Conservation (phyloP, 129 eudicot genomes). For the Pseudognaphalium luteoalbum region DNA sequence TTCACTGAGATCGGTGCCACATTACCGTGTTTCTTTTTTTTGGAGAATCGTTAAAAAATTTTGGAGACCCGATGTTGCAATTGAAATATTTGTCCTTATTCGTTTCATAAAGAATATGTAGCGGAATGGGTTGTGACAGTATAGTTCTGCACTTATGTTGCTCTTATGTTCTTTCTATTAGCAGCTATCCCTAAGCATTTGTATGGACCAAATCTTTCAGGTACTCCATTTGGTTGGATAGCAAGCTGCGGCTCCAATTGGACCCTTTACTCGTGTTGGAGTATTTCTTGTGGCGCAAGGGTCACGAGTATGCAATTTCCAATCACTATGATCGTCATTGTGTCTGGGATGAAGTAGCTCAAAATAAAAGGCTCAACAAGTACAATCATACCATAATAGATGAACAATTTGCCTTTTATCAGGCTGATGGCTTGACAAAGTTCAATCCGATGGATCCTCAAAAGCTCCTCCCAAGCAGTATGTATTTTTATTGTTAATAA, state of each 20-base stretch:
- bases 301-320: constrained; percentile 87
- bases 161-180: not conserved
- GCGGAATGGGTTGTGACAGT: too few relatives aligned
- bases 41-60: not conserved
- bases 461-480: constrained; percentile 97
- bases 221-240: constrained; percentile 98
- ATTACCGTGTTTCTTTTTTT: too few relatives aligned
- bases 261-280: constrained; percentile 90
- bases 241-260: constrained; percentile 89
- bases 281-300: constrained; percentile 88
- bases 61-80: not conserved
- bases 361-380: constrained; percentile 95
- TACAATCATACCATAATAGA: constrained; percentile 87
- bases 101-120: too few relatives aligned
- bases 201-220: constrained; percentile 41
- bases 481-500: not conserved
- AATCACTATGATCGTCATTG: constrained; percentile 98
- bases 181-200: constrained; percentile 14
- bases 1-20: not conserved
- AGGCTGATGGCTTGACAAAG: constrained; percentile 86
- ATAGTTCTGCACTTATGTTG: too few relatives aligned
- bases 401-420: constrained; percentile 84
- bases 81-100: too few relatives aligned
- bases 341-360: constrained; percentile 98
- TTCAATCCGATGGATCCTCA: constrained; percentile 75